phyloP scores from a whole-genome alignment of 129 eudicot genomes.

The Tanacetum coccineum region DNA sequence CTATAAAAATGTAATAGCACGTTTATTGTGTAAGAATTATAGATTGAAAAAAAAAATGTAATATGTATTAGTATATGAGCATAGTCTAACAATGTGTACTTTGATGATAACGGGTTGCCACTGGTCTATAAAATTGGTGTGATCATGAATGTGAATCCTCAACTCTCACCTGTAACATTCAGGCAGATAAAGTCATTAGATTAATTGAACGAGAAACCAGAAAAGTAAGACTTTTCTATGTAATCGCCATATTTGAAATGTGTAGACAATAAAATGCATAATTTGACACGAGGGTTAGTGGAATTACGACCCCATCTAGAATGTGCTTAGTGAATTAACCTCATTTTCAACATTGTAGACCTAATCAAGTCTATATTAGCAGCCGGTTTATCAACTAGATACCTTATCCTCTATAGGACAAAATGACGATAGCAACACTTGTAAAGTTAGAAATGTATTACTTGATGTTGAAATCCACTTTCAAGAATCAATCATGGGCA shows the following conservation, averaged over 20 bases:
- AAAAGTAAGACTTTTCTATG: constrained; percentile 12
- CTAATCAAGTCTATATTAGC: constrained; percentile 21
- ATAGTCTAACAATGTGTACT: constrained; percentile 19
- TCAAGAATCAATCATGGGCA: constrained; percentile 14
- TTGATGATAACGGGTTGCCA: constrained; percentile 17
- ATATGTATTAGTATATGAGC: constrained; percentile 8
- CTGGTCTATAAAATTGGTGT: constrained; percentile 22
- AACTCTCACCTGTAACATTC: constrained; percentile 28
- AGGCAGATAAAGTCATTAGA: constrained; percentile 10
- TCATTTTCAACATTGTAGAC: constrained; percentile 29
- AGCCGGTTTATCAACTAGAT: constrained; percentile 9
- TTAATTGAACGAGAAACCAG: constrained; percentile 17
- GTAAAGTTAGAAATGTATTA: constrained; percentile 24
- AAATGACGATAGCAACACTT: constrained; percentile 15
- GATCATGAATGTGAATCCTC: constrained; percentile 30
- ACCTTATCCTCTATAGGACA: constrained; percentile 26
- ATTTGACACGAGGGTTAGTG: constrained; percentile 15
- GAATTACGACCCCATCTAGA: constrained; percentile 14
- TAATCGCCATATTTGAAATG: constrained; percentile 23
- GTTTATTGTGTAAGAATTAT: constrained; percentile 16
- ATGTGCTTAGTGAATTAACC: constrained; percentile 18
- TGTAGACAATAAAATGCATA: constrained; percentile 11
- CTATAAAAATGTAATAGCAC: constrained; percentile 6
- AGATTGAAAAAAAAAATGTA: constrained; percentile 14
- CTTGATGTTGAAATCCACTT: constrained; percentile 43